Base-by-base conservation (phyloP, 495 filamentous ascomycete species). In the Penicillium cinerascens region DNA sequence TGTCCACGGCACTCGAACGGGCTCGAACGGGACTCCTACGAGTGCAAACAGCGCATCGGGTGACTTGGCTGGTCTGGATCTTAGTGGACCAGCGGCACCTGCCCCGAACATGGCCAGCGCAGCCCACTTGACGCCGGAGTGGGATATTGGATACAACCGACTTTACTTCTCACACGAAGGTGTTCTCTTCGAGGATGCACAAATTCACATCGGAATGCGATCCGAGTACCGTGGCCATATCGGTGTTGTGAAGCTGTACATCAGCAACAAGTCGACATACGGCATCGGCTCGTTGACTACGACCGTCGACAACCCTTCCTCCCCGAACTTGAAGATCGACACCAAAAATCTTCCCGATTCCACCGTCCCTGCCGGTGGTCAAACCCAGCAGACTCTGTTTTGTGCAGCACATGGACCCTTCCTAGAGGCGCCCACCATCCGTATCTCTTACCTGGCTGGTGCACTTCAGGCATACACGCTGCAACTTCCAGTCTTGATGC, bases 221-320 rank as follows among this genome's bases (percentile, higher is more conserved):
- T 90, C 89, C 4, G 95, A 99, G 68, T 99, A 96, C 65, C 88
- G 95, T 49, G 88, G 82, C 16, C 87, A 95, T 57, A 87, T 96
- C 78, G 95, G 93, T 44, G 96, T 92, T 54, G 77, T 99, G 38
- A 97, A 97, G 61, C 73, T 97, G 44, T 97, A 97, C 69, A 92
- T 97, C 64, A 87, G 87, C 36, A 97, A 97, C 72, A 96, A 95
- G 69, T 89, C 89, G 2, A 82, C 89, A 0, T 85, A 85, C 46
- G 72, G 87, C 2, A 87, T 97, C 46, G 84, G 82, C 54, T 93
- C 90, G 6, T 90, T 99, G 70, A 97, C 93, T 0, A 96, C 93
- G 1, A 97, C 95, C 0, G 70, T 97, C 17, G 91, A 97, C 64
- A 92, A 95, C 62, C 81, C 77, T 15, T 77, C 82, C 11, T 78